phyloP scores from a whole-genome alignment of 352 stramenopile genomes.

The Proteromonas lacertae region DNA sequence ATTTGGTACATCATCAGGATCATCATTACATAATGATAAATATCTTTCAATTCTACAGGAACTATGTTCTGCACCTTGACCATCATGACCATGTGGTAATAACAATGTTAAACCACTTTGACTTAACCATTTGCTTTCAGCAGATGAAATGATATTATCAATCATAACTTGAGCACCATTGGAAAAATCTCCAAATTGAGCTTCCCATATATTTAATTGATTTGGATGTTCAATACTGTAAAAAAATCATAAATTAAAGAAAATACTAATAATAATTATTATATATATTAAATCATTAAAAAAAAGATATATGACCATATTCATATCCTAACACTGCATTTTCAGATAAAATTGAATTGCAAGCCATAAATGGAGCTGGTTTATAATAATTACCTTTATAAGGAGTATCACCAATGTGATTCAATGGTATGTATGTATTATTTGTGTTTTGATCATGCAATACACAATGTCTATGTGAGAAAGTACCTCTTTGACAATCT shows the following conservation, averaged over 20 bases:
- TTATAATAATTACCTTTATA: conserved; percentile 10
- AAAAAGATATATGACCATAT: conserved; percentile 32
- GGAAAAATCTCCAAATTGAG: conserved; percentile 81
- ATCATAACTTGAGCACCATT: conserved; percentile 83
- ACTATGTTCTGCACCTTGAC: conserved; percentile 70
- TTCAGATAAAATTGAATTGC: conserved; percentile 72
- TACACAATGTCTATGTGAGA: conserved; percentile 18
- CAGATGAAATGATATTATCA: conserved; percentile 73
- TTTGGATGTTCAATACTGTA: conserved; percentile 77
- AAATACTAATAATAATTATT: too few species aligned
- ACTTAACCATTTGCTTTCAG: conserved; percentile 80
- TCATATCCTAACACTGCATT: conserved; percentile 80
- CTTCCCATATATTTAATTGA: conserved; percentile 73
- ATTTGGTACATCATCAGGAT: conserved; percentile 54
- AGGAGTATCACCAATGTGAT: conserved; percentile 33
- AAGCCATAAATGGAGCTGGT: conserved; percentile 46
- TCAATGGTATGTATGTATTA: conserved; percentile 67
- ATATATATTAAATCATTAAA: too few species aligned
- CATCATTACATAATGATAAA: conserved; percentile 60
- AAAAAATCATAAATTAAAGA: too few species aligned
- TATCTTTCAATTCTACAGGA: conserved; percentile 71
- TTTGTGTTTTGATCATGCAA: conserved; percentile 45
- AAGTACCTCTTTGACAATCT: conserved; percentile 66
- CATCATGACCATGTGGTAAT: conserved; percentile 75
- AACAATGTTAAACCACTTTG: conserved; percentile 68